Evolutionary conservation across 768 basidiomycete genomes (phyloP).

Genomic region (Tylopilus sp.): DNA sequence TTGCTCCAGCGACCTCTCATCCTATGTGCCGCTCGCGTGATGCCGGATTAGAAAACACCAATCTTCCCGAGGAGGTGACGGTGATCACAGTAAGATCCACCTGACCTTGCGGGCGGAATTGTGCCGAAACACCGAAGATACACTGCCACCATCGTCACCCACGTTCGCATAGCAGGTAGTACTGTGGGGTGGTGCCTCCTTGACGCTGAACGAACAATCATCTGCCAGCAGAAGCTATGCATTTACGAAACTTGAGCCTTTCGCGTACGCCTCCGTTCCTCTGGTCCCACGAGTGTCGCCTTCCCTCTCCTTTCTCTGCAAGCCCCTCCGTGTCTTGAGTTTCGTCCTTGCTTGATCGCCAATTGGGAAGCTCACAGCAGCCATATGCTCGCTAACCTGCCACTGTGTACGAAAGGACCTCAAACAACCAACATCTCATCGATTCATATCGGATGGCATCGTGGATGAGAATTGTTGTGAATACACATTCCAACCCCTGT

Average conservation of each 20-base stretch:
- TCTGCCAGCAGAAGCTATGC: too few species aligned
- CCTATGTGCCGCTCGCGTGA: not conserved
- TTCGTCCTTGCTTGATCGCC: too few species aligned
- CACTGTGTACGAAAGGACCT: too few species aligned
- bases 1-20: not conserved
- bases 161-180: too few species aligned
- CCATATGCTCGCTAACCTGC: constrained; percentile 12
- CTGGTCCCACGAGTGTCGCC: too few species aligned
- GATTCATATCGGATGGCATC: constrained; percentile 19
- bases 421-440: constrained; percentile 4
- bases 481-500: constrained; percentile 11
- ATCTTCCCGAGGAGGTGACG: not conserved
- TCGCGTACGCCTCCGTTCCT: too few species aligned
- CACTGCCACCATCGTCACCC: not conserved
- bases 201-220: too few species aligned
- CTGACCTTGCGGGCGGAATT: not conserved
- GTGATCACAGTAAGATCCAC: constrained; percentile 13
- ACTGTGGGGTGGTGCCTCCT: too few species aligned
- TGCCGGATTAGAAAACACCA: not conserved
- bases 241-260: too few species aligned
- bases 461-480: constrained; percentile 4
- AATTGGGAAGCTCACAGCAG: too few species aligned
- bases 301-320: too few species aligned
- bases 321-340: too few species aligned
- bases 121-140: constrained; percentile 2